Base-by-base conservation (phyloP, 2,329 filamentous ascomycete species). In the Sclerotinia trifoliorum region DNA sequence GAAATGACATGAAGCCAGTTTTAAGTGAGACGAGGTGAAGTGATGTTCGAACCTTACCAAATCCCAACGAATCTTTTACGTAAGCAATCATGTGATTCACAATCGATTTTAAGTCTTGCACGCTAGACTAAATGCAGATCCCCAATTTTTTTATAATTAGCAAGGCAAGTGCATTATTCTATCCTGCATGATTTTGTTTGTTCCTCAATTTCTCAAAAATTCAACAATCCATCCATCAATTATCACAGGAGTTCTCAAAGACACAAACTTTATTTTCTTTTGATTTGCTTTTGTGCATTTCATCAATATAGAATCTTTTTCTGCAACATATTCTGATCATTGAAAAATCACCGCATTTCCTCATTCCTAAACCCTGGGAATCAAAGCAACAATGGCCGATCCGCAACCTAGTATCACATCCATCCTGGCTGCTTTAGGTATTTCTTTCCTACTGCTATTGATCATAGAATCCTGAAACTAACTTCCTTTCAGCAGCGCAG, bases 341-440 rank as follows among this genome's bases (percentile, higher is more conserved):
- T 17, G 39, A 62, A 62, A 32, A 19, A 65, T 65, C 42, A 44
- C n/a, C n/a, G n/a, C 11, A 32, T 56, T 55, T 44, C 24, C 51
- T 56, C 32, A 44, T 54, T 26, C 13, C 26, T 21, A 21, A 48
- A 49, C n/a, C 26, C 15, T 32, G 29, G 24, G 26, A 65, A 56
- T 21, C 11, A 44, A 65, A 65, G 62, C 15, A 70, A 73, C 51
- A 52, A 83, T 83, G 81, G 80, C 80, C 63, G 80, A 81, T 69
- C 79, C 79, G 73, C 77, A 67, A 67, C 65, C 80, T 21, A 83
- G 83, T 73, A 83, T 85, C 71, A 80, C 80, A 49, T 80, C 82
- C 56, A 84, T 85, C 72, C 77, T 85, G 65, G 83, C 83, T 69
- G 83, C 83, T 60, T 78, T 85, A 65, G 81, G 82, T 83, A 76